Evolutionary conservation across 495 filamentous ascomycete genomes (phyloP).

Genomic region (Lasiosphaeris hirsuta): DNA sequence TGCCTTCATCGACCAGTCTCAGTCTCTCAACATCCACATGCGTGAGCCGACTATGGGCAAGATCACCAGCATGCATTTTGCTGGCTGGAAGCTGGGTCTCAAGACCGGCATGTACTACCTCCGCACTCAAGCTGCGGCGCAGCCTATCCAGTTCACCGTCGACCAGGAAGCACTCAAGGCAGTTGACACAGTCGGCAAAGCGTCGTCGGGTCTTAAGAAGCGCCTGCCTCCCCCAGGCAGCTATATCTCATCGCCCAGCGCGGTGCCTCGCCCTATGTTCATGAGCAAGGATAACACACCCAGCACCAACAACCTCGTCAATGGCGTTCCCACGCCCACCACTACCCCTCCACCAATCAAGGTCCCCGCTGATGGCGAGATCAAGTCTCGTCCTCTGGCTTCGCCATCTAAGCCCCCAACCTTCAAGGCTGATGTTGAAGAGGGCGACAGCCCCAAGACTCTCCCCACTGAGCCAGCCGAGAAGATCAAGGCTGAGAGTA

Average conservation of each 20-base stretch:
- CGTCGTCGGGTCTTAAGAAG: slow-evolving; percentile 61
- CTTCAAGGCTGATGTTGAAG: slow-evolving; percentile 66
- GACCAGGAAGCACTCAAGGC: slow-evolving; percentile 95
- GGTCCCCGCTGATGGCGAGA: slow-evolving; percentile 29
- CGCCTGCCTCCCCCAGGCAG: slow-evolving; percentile 53
- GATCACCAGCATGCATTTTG: slow-evolving; percentile 99
- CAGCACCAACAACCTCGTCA: slow-evolving; percentile 32
- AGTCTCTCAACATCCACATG: slow-evolving; percentile 98
- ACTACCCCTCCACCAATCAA: slow-evolving; percentile 54
- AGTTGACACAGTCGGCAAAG: slow-evolving; percentile 72
- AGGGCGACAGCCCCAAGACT: slow-evolving; percentile 72
- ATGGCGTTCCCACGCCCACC: slow-evolving; percentile 62
- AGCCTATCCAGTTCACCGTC: slow-evolving; percentile 98
- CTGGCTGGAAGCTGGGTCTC: slow-evolving; percentile 96
- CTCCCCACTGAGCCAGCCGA: slow-evolving; percentile 65
- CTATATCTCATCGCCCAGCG: slow-evolving; percentile 47
- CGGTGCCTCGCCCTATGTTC: slow-evolving; percentile 41
- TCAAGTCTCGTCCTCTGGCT: slow-evolving; percentile 40
- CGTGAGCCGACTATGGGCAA: slow-evolving; percentile 99
- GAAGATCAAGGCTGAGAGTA: slow-evolving; percentile 53
- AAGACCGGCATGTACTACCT: slow-evolving; percentile 99
- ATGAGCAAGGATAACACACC: slow-evolving; percentile 39
- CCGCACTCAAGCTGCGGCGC: slow-evolving; percentile 92
- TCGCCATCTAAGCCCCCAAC: slow-evolving; percentile 47
- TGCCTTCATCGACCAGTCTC: slow-evolving; percentile 97